A percentile compares a stretch with the other conserved stretches of the same genome.
Evolutionary conservation across 2,329 filamentous ascomycete genomes (phyloP).

Genomic region (Penicillium psychrosexuale): DNA sequence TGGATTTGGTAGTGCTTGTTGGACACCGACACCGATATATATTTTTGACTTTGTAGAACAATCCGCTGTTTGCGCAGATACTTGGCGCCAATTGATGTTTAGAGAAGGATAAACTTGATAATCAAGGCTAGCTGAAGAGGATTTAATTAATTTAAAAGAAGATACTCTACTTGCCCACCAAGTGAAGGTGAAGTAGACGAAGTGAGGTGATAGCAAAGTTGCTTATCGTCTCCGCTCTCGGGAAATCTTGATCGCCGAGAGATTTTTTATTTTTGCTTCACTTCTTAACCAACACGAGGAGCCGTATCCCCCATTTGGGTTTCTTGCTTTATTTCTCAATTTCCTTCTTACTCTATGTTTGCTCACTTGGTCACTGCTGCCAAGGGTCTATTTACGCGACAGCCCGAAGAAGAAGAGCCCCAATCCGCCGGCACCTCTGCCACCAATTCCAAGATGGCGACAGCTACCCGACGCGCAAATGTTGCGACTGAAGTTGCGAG

Average conservation of each 20-base stretch:
- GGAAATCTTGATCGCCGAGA: conserved; percentile 25
- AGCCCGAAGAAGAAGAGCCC: conserved; percentile 20
- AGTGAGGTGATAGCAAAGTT: conserved; percentile 5
- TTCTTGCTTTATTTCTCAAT: neutral
- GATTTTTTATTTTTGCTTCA: conserved; percentile 25
- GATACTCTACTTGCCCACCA: neutral
- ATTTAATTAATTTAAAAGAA: neutral
- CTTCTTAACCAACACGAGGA: conserved; percentile 3
- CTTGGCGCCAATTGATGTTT: neutral
- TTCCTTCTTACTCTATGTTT: conserved; percentile 36
- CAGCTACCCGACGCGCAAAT: conserved; percentile 31
- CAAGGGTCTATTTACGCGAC: conserved; percentile 40
- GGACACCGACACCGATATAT: neutral
- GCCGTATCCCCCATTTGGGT: conserved; percentile 4
- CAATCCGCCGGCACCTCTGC: conserved; percentile 14
- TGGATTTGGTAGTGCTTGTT: neutral
- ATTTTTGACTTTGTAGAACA: neutral
- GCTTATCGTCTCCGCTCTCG: conserved; percentile 18
- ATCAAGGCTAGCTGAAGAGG: neutral
- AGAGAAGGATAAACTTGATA: neutral
- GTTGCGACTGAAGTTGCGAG: conserved; percentile 21
- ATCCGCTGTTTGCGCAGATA: neutral
- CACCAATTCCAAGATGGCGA: conserved; percentile 34
- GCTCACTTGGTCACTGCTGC: conserved; percentile 42
- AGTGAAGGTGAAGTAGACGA: neutral